Conservation (phyloP, 805 yeast species). For the Komagataella pseudopastoris region DNA sequence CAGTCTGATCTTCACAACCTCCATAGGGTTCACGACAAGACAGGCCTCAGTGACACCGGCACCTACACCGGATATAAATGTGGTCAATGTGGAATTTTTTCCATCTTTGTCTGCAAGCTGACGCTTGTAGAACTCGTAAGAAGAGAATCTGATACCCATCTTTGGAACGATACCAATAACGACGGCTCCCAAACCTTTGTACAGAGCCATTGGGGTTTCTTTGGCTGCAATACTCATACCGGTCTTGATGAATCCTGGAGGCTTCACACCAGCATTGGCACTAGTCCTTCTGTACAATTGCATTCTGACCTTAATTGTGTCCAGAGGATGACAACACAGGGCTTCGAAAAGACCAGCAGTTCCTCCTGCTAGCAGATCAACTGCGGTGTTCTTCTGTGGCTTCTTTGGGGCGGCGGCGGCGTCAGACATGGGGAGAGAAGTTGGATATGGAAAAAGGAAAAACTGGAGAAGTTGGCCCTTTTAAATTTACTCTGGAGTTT, state of each 20-base stretch:
- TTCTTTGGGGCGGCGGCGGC: background rate
- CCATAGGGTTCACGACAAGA: slow-evolving; percentile 91
- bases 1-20: slow-evolving; percentile 88
- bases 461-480: background rate
- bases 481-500: background rate
- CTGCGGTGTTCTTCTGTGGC: slow-evolving; percentile 26
- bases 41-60: slow-evolving; percentile 97
- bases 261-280: slow-evolving; percentile 35
- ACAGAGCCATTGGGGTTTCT: slow-evolving; percentile 76
- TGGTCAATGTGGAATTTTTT: slow-evolving; percentile 54
- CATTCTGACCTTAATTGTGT: slow-evolving; percentile 95
- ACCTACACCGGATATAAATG: slow-evolving; percentile 88
- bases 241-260: slow-evolving; percentile 78
- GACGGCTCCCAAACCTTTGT: slow-evolving; percentile 95
- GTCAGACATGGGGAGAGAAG: background rate
- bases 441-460: background rate
- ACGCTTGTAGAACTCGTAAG: slow-evolving; percentile 80
- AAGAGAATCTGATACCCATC: slow-evolving; percentile 94
- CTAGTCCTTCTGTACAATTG: slow-evolving; percentile 60
- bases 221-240: slow-evolving; percentile 66
- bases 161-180: slow-evolving; percentile 95
- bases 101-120: slow-evolving; percentile 47
- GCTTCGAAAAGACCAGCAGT: slow-evolving; percentile 96
- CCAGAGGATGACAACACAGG: slow-evolving; percentile 95
- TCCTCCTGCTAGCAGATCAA: slow-evolving; percentile 85